Percentiles rank a stretch among this genome's conserved stretches.
phyloP scores from a whole-genome alignment of 2,329 filamentous ascomycete genomes.

The Trichoderma koningiopsis region DNA sequence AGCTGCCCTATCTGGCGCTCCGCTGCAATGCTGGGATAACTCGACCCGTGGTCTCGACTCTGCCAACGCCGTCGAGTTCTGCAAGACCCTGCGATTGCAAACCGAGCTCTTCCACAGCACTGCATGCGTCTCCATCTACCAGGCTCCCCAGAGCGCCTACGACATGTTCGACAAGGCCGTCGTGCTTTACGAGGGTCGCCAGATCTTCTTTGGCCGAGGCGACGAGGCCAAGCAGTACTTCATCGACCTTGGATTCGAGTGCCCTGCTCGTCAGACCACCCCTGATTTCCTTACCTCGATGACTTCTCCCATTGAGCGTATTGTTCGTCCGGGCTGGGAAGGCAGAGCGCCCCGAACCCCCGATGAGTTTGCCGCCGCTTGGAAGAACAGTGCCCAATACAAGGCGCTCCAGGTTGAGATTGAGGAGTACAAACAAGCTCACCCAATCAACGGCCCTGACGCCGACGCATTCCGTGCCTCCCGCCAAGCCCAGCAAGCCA shows the following conservation, averaged over 20 bases:
- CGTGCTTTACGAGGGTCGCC: slow-evolving; percentile 62
- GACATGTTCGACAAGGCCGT: slow-evolving; percentile 63
- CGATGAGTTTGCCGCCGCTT: slow-evolving; percentile 61
- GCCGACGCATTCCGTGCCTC: slow-evolving; percentile 59
- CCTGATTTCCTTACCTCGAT: slow-evolving; percentile 74
- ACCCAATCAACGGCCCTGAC: slow-evolving; percentile 59
- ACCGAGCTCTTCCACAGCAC: slow-evolving; percentile 68
- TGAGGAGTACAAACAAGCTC: slow-evolving; percentile 55
- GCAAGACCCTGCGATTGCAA: slow-evolving; percentile 67
- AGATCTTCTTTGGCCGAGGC: slow-evolving; percentile 65
- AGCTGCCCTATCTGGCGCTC: slow-evolving; percentile 59
- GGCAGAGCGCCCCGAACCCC: slow-evolving; percentile 59
- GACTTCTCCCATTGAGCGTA: slow-evolving; percentile 60
- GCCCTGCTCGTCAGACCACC: slow-evolving; percentile 66
- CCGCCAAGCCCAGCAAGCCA: slow-evolving; percentile 58
- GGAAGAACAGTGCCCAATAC: slow-evolving; percentile 59
- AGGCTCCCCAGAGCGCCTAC: slow-evolving; percentile 66
- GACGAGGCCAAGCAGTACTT: slow-evolving; percentile 66
- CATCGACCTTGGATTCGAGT: slow-evolving; percentile 66
- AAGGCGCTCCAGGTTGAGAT: slow-evolving; percentile 56
- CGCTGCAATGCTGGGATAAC: slow-evolving; percentile 71
- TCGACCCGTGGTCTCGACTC: slow-evolving; percentile 73
- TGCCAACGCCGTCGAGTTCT: slow-evolving; percentile 75
- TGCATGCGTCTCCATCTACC: slow-evolving; percentile 73
- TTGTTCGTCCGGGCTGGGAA: slow-evolving; percentile 59